Percentiles rank a stretch among this genome's conserved stretches.
Evolutionary conservation across 345 rosid genomes (phyloP).

Genomic region (Moricandia arvensis): DNA sequence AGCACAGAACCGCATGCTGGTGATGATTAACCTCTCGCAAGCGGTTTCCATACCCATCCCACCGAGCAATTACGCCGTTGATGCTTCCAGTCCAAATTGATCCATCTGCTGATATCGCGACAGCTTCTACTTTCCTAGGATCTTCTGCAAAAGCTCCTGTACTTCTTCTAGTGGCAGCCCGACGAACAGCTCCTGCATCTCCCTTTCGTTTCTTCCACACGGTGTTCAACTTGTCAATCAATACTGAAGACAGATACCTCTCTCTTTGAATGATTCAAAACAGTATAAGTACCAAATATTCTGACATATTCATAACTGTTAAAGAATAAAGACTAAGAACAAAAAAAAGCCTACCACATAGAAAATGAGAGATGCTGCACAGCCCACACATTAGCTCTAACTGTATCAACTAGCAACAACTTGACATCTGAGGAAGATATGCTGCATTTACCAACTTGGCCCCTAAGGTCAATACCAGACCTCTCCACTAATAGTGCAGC

Average conservation of each 20-base stretch:
- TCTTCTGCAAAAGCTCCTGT: too few relatives aligned
- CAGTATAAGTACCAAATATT: slow-evolving; percentile 9
- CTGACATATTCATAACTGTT: background rate
- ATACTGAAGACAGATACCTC: slow-evolving; percentile 53
- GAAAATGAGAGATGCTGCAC: slow-evolving; percentile 43
- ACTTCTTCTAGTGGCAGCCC: too few relatives aligned
- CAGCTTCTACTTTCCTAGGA: too few relatives aligned
- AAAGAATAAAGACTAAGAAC: too few relatives aligned
- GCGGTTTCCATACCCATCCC: too few relatives aligned
- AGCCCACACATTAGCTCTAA: slow-evolving; percentile 73
- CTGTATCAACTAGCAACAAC: slow-evolving; percentile 56
- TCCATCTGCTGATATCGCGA: too few relatives aligned
- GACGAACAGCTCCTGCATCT: too few relatives aligned
- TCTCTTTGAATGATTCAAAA: slow-evolving; percentile 16
- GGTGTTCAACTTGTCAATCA: slow-evolving; percentile 78
- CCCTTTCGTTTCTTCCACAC: slow-evolving; percentile 53
- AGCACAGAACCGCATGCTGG: too few relatives aligned
- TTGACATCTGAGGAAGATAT: slow-evolving; percentile 70
- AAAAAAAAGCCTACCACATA: too few relatives aligned
- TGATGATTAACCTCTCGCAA: too few relatives aligned
- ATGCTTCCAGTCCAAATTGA: too few relatives aligned
- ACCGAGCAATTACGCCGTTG: too few relatives aligned
- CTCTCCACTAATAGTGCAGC: slow-evolving; percentile 89
- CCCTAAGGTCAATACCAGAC: slow-evolving; percentile 77
- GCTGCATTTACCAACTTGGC: slow-evolving; percentile 71